Conservation (phyloP, 148 eudicot species). For the Heliamphora exappendiculata region DNA sequence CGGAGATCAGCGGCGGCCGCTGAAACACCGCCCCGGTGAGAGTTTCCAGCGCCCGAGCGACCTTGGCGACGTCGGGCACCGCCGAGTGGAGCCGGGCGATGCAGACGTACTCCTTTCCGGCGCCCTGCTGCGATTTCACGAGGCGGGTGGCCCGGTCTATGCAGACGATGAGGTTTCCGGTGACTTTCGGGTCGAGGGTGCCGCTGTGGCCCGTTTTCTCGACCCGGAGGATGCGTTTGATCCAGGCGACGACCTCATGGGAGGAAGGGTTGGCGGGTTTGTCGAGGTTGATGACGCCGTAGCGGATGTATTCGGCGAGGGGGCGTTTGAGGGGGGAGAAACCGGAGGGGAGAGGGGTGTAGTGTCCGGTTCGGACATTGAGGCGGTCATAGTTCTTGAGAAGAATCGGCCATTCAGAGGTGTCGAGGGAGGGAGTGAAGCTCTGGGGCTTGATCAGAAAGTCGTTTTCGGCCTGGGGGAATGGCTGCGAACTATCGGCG, state of each 20-base stretch:
- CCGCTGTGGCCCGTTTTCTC: slow-evolving; percentile 93
- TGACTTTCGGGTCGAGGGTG: slow-evolving; percentile 87
- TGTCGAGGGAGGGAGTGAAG: slow-evolving; percentile 58
- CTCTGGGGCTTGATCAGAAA: slow-evolving; percentile 69
- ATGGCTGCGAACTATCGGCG: neutral
- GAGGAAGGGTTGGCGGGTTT: slow-evolving; percentile 92
- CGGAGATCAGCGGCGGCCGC: slow-evolving; percentile 82
- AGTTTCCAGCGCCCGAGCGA: slow-evolving; percentile 67
- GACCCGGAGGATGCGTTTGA: slow-evolving; percentile 72
- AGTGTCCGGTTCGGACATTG: slow-evolving; percentile 82
- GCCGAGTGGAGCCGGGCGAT: slow-evolving; percentile 70
- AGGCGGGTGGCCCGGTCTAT: slow-evolving; percentile 81
- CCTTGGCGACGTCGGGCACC: slow-evolving; percentile 71
- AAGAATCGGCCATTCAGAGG: slow-evolving; percentile 84
- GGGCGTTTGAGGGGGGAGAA: slow-evolving; percentile 79
- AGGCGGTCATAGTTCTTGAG: slow-evolving; percentile 77
- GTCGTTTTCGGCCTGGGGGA: slow-evolving; percentile 12
- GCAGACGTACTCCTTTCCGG: slow-evolving; percentile 94
- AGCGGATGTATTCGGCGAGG: slow-evolving; percentile 58
- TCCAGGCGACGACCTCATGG: slow-evolving; percentile 95
- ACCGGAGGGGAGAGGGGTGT: slow-evolving; percentile 80
- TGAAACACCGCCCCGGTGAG: slow-evolving; percentile 87
- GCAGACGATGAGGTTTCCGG: slow-evolving; percentile 85
- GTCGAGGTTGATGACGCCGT: slow-evolving; percentile 75
- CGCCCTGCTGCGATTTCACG: slow-evolving; percentile 92